Evolutionary conservation across 1,284 basidiomycete genomes (phyloP), one percentile per base, ranked within the genome.

Genomic region (Ceratobasidium sp.): DNA sequence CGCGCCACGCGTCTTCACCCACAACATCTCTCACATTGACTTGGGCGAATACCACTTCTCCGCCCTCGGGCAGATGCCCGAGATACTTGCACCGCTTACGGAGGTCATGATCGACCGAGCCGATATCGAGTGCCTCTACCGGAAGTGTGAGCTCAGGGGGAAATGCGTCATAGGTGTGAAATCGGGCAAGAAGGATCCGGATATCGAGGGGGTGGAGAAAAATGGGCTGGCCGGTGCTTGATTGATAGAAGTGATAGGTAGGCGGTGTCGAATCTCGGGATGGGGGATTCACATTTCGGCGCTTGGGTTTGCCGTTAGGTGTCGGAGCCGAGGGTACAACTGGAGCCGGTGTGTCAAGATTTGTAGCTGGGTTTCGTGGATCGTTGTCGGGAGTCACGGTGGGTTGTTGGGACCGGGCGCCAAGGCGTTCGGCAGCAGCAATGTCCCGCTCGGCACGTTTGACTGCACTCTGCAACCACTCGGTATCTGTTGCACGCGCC

Each of bases 151-250:
- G 90, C 16, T 84, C 84, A 75, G 92, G 88, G 0, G 97, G 96
- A 80, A 99, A 96, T 1, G 88, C 85, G 1, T 89, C 82, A 77
- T 98, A 98, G 73, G 86, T 86, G 76, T 88, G 84, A 81, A 90
- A 98, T 79, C 96, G 90, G 12, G 93, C 86, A 18, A 95, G 84
- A 16, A 99, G 85, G 72, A 98, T 95, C 81, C 91, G 92, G 81
- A 96, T 97, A 80, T 99, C 96, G 48, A 99, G 86, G 1, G 96
- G 96, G 78, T 97, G 95, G 16, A 99, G 86, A 83, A 92, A 99
- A 77, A 98, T 86, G 21, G 94, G 92, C 74, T 94, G 86, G 18
- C 96, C 97, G 1, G 93, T 93, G 0, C 94, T 89, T 12, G 95
- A 92, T 81, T 99, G 97, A 81, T 98, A 99, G 81, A 94, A 99